phyloP scores from a whole-genome alignment of 176 grass and related monocot genomes.

The Puccinellia tenuiflora region DNA sequence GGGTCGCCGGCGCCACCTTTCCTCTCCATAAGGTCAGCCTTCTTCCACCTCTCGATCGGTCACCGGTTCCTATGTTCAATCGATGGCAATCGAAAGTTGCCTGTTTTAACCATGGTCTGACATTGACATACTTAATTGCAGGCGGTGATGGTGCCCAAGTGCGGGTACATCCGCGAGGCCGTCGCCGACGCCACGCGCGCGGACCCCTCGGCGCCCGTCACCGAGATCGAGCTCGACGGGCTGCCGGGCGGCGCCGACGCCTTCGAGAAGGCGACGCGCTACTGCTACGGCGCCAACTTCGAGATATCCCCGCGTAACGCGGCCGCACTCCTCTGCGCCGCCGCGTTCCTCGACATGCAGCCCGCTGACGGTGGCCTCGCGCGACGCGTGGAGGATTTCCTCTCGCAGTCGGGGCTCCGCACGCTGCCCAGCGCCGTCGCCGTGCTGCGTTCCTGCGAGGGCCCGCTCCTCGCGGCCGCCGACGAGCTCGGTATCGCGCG shows the following conservation, averaged over 20 bases:
- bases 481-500: slow-evolving; percentile 46
- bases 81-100: neutral
- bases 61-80: neutral
- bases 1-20: slow-evolving; percentile 48
- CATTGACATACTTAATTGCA: neutral
- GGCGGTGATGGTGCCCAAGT: slow-evolving; percentile 75
- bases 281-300: slow-evolving; percentile 79
- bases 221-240: slow-evolving; percentile 38
- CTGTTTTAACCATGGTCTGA: neutral
- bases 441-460: slow-evolving; percentile 70
- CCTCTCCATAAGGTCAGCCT: slow-evolving; percentile 71
- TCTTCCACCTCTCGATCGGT: neutral
- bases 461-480: slow-evolving; percentile 22
- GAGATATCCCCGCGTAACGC: slow-evolving; percentile 70
- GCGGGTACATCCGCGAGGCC: slow-evolving; percentile 53
- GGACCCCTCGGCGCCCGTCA: neutral
- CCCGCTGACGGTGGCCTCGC: slow-evolving; percentile 27
- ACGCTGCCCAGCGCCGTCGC: slow-evolving; percentile 46
- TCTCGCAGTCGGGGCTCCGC: slow-evolving; percentile 33
- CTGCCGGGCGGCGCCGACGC: slow-evolving; percentile 57
- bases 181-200: slow-evolving; percentile 23
- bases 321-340: slow-evolving; percentile 46
- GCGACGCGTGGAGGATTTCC: slow-evolving; percentile 57
- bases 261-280: slow-evolving; percentile 66
- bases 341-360: slow-evolving; percentile 68